Evolutionary conservation across 1,284 basidiomycete genomes (phyloP).

Genomic region (Leccinum angustisporum): DNA sequence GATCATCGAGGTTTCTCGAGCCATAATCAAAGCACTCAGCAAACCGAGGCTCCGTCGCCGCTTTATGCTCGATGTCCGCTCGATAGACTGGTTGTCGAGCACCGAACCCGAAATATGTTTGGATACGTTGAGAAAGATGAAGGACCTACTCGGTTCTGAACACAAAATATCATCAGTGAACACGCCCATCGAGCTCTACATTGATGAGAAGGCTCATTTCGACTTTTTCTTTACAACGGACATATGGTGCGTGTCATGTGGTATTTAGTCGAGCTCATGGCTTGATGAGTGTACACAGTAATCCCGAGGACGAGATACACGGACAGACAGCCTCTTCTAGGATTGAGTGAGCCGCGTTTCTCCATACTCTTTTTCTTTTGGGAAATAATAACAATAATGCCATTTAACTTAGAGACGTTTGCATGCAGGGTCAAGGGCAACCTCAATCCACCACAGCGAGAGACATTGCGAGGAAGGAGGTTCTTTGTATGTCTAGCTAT

Average conservation of each 20-base stretch:
- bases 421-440: neutral
- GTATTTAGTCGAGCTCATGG: neutral
- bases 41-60: neutral
- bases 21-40: constrained; percentile 5
- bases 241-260: neutral
- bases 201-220: neutral
- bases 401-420: too few species aligned
- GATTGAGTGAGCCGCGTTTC: too few species aligned
- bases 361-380: too few species aligned
- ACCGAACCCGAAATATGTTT: constrained; percentile 6
- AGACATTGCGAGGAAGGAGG: neutral
- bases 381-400: too few species aligned
- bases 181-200: neutral
- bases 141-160: neutral
- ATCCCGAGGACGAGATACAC: neutral
- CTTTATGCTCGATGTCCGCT: constrained; percentile 7
- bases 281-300: neutral
- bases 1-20: constrained; percentile 1
- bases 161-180: neutral
- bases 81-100: constrained; percentile 10
- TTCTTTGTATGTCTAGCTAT: neutral
- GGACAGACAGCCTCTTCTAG: too few species aligned
- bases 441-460: neutral
- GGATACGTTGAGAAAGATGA: neutral
- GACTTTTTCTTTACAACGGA: neutral